Evolutionary conservation across 495 filamentous ascomycete genomes (phyloP), one percentile per base, ranked within the genome.

Genomic region (Tuber calosporum): DNA sequence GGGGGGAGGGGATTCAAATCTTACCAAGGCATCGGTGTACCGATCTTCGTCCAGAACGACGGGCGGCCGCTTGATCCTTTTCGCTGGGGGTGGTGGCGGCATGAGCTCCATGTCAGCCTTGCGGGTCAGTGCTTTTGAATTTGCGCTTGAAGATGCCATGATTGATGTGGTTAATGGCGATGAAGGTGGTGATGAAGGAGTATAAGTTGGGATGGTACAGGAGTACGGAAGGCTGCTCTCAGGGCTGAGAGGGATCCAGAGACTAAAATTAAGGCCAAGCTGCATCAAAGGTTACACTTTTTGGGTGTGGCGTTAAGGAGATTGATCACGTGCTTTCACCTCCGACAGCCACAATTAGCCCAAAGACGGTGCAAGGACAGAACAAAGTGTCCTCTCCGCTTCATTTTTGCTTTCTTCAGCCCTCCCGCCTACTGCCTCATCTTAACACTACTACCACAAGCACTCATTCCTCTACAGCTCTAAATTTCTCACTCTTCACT

Each of bases 11-110:
- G 39, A n/a, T 36, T 48, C 17, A 66, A 15, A 17, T 40, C 62
- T 22, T 69, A 80, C 79, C 38, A 99, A 84, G 13, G 92, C 91
- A 72, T 92, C 88, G 37, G 93, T 94, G 84, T 99, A 99, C 77
- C 89, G 89, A 78, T 99, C 95, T 86, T 99, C 95, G 82, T 97
- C 93, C 37, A 99, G 87, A 48, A 97, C 90, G 68, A 89, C 94
- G 73, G 91, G 86, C 5, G 95, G 95, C 40, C 95, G 89, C 83
- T 97, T 97, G 79, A 97, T 97, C 68, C 93, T 89, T 82, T 97
- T 98, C 36, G 91, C 87, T 1, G 91, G 89, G 7, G 94, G 94
- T 3, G 93, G 93, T 15, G 93, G 93, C 0, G 93, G 90, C 96
- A 98, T 98, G 67, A 98, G 85, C 77, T 90, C 87, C 37, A 85